These are phyloP conservation scores for Kalanchoe fedtschenkoi DNA, from an alignment of 164 flowering plant species.

Conservation along the genomic window DNA sequence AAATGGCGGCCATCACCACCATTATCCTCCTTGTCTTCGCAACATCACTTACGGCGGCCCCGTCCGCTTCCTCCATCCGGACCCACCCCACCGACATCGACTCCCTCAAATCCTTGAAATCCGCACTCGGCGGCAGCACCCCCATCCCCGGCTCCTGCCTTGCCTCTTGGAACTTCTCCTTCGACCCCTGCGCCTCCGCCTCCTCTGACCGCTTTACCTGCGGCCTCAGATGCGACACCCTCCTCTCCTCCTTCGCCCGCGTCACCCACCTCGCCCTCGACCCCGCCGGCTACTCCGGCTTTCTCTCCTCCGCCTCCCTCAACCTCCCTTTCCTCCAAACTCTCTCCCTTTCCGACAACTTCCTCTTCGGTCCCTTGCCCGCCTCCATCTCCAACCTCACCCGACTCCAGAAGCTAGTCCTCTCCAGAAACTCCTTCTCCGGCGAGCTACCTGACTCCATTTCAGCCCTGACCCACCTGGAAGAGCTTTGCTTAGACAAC, in stretches of 20 bases:
- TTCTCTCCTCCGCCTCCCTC: conserved; percentile 31
- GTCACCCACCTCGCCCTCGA: conserved; percentile 82
- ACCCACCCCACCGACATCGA: conserved; percentile 39
- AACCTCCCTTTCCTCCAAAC: conserved; percentile 49
- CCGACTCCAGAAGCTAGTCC: conserved; percentile 43
- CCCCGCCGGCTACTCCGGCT: conserved; percentile 68
- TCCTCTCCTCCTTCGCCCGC: conserved; percentile 23
- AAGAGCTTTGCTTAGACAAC: conserved; percentile 66
- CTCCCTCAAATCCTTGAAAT: conserved; percentile 39
- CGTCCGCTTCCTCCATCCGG: conserved; percentile 15
- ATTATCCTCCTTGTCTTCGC: background rate
- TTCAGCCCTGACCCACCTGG: conserved; percentile 36
- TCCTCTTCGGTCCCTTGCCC: conserved; percentile 52
- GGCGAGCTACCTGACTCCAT: conserved; percentile 61
- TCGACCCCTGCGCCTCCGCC: conserved; percentile 74
- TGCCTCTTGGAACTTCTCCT: conserved; percentile 70
- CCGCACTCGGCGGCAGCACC: conserved; percentile 25
- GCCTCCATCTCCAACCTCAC: conserved; percentile 40
- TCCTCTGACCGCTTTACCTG: conserved; percentile 66
- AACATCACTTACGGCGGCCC: background rate
- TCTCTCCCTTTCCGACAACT: conserved; percentile 60
- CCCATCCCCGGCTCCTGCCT: conserved; percentile 63
- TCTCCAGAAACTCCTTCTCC: conserved; percentile 64
- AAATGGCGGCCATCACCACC: background rate
- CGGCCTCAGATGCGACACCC: conserved; percentile 68